phyloP scores from a whole-genome alignment of 2,329 filamentous ascomycete species.

The Pyrenophora teres region DNA sequence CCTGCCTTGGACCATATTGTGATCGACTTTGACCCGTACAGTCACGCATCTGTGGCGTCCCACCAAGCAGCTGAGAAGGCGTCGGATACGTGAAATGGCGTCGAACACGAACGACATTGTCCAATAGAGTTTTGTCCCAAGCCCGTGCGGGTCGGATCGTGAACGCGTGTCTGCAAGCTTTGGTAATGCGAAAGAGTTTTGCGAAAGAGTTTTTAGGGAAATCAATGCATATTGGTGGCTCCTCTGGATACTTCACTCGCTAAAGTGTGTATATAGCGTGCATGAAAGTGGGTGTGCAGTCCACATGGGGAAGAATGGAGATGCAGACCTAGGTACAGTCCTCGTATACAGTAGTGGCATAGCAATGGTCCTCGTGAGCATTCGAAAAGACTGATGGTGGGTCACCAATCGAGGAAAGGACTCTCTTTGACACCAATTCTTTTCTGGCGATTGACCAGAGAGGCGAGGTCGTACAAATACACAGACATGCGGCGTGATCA shows the following conservation, averaged over 20 bases:
- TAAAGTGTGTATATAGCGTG: conserved; percentile 8
- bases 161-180: background rate
- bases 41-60: too few relatives aligned
- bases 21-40: too few relatives aligned
- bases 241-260: background rate
- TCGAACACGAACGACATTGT: background rate
- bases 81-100: too few relatives aligned
- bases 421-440: background rate
- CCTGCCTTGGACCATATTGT: too few relatives aligned
- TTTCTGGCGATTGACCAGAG: background rate
- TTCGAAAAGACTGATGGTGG: too few relatives aligned
- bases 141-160: background rate
- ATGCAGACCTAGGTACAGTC: background rate
- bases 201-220: conserved; percentile 3
- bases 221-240: background rate
- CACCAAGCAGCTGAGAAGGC: too few relatives aligned
- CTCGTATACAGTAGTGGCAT: background rate
- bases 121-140: background rate
- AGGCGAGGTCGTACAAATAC: background rate
- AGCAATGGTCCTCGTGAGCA: background rate
- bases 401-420: too few relatives aligned
- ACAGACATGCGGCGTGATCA: background rate
- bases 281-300: background rate
- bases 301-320: too few relatives aligned
- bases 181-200: background rate